phyloP scores from a whole-genome alignment of 2,329 filamentous ascomycete species.

The Apiospora phragmitis region DNA sequence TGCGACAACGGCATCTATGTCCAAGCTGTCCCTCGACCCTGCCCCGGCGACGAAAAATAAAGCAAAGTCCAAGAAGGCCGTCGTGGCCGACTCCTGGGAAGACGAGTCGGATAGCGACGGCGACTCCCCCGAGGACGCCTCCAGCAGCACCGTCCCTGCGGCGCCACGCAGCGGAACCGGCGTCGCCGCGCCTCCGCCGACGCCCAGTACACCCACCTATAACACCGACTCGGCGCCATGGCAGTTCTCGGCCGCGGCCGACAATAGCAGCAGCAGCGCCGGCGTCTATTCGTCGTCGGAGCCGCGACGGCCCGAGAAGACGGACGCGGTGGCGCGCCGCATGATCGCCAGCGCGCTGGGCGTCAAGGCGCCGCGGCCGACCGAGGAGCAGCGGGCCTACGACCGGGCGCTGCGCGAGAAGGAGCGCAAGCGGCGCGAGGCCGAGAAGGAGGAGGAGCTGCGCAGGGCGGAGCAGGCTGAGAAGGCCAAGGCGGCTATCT shows the following conservation, averaged over 20 bases:
- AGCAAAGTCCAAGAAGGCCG: conserved; percentile 36
- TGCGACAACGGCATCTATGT: conserved; percentile 24
- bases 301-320: conserved; percentile 75
- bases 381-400: conserved; percentile 86
- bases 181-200: conserved; percentile 63
- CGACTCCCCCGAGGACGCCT: conserved; percentile 29
- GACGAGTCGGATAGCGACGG: conserved; percentile 56
- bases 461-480: conserved; percentile 65
- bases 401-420: conserved; percentile 81
- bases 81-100: conserved; percentile 75
- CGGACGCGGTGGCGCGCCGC: conserved; percentile 83
- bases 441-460: conserved; percentile 67
- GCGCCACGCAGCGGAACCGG: conserved; percentile 25
- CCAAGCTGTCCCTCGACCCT: conserved; percentile 32
- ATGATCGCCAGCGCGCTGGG: conserved; percentile 90
- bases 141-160: conserved; percentile 20
- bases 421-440: conserved; percentile 75
- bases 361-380: conserved; percentile 75
- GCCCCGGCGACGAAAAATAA: conserved; percentile 19
- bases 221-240: conserved; percentile 25
- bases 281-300: conserved; percentile 6
- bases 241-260: conserved; percentile 19
- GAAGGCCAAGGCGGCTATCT: conserved; percentile 79
- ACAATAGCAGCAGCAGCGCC: conserved; percentile 9
- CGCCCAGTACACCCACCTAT: conserved; percentile 60